Evolutionary conservation across 768 basidiomycete species (phyloP), one percentile per base, ranked within the genome.

Genomic region (Tricholoma terreum): DNA sequence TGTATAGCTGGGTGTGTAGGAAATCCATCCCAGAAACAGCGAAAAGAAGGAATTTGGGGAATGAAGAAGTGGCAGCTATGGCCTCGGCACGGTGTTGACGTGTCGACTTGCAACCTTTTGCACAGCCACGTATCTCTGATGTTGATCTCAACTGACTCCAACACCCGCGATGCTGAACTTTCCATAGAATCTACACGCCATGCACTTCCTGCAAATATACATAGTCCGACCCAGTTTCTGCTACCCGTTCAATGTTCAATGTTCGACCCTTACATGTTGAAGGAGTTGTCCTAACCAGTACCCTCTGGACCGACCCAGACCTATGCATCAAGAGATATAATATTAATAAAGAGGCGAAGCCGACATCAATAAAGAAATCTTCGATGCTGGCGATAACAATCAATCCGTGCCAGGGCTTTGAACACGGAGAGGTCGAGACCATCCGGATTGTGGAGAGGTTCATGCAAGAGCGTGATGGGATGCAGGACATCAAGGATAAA

Each of bases 1-100:
- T 75, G 48, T 70, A 73, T 50, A 90, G 75, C 63, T 81, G 81
- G 21, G 74, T 64, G 67, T 88, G 84, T 53, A 89, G 73, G 61
- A 87, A 56, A 66, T 89, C 85, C 85, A 87, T 87, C n/a, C 10
- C 30, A 31, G 14, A 50, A 1, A 24, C 8, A 10, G 22, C 12
- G n/a, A n/a, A n/a, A n/a, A n/a, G n/a, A n/a, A n/a, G n/a, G n/a
- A n/a, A n/a, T 42, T 51, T 53, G 22, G 0, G 12, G 17, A 43
- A 31, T 17, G 22, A 21, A 40, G 24, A 33, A 6, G 38, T 51
- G 34, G 50, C 50, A 24, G 19, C 19, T 36, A 6, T 35, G 50
- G 33, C 30, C 50, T 35, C 15, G 6, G 5, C 38, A 43, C 53
- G 53, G 55, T 49, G 43, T 45, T 17, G 46, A 50, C 33, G 34